Conservation (phyloP, 2,329 filamentous ascomycete species). For the Spiromastix sp. region DNA sequence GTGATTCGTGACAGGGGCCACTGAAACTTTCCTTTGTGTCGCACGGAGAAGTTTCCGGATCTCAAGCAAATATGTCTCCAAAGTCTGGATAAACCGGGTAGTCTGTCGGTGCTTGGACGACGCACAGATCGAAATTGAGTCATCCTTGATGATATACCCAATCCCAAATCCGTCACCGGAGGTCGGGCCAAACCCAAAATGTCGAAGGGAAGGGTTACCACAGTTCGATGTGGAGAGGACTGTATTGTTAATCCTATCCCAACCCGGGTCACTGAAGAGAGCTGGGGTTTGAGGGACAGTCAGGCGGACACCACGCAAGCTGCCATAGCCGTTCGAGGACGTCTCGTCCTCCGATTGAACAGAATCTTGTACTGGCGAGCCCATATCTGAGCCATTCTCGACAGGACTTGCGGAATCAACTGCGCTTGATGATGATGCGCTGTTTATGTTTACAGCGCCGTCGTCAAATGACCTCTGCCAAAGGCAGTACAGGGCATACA, state of each 20-base stretch:
- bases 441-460: conserved; percentile 43
- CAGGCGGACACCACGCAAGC: conserved; percentile 38
- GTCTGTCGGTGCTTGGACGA: conserved; percentile 92
- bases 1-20: conserved; percentile 44
- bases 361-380: conserved; percentile 24
- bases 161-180: conserved; percentile 93
- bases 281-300: conserved; percentile 47
- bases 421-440: conserved; percentile 36
- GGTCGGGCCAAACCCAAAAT: conserved; percentile 94
- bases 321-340: conserved; percentile 41
- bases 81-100: conserved; percentile 73
- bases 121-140: conserved; percentile 80
- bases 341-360: conserved; percentile 32
- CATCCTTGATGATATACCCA: conserved; percentile 97
- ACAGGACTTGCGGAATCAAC: conserved; percentile 55
- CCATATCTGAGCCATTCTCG: conserved; percentile 19
- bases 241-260: conserved; percentile 91
- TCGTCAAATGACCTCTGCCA: conserved; percentile 87
- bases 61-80: conserved; percentile 85
- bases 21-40: conserved; percentile 41
- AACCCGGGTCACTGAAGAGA: conserved; percentile 79
- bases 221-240: conserved; percentile 97
- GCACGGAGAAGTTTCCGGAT: conserved; percentile 74
- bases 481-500: conserved; percentile 88
- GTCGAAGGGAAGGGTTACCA: conserved; percentile 84